A percentile compares a stretch with the other conserved stretches of the same genome.
These are phyloP conservation scores for Marasmius fiardii DNA, from an alignment of 1,284 basidiomycete genomes.

Conservation along the genomic window DNA sequence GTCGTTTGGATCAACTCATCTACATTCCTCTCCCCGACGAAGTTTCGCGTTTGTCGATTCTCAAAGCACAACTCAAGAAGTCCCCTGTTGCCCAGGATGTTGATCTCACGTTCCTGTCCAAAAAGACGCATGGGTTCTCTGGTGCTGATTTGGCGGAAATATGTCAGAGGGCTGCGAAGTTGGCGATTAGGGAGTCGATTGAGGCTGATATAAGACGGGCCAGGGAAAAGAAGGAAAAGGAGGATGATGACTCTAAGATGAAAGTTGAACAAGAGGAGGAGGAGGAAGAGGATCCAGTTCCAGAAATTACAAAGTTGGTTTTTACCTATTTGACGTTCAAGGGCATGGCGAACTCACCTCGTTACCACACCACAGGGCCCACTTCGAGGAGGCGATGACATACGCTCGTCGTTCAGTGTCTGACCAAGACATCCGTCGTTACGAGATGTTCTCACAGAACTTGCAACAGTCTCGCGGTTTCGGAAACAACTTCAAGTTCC, in stretches of 20 bases:
- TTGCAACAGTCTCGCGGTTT: constrained; percentile 85
- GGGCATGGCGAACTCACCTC: too few species aligned
- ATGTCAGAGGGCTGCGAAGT: constrained; percentile 96
- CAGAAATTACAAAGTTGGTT: constrained; percentile 80
- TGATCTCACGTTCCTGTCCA: constrained; percentile 85
- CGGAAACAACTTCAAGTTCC: constrained; percentile 96
- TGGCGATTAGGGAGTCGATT: constrained; percentile 94
- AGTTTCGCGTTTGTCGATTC: constrained; percentile 86
- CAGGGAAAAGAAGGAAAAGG: constrained; percentile 81
- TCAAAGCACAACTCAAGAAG: constrained; percentile 90
- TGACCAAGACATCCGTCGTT: constrained; percentile 92
- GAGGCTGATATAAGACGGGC: constrained; percentile 85
- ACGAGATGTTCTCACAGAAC: constrained; percentile 89
- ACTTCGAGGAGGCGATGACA: constrained; percentile 99
- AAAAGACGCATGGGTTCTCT: constrained; percentile 96
- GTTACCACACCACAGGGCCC: constrained; percentile 48
- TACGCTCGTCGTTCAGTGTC: constrained; percentile 90
- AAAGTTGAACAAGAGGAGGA: constrained; percentile 67
- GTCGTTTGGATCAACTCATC: constrained; percentile 95
- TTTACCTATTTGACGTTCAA: constrained; percentile 8
- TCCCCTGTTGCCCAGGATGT: constrained; percentile 88
- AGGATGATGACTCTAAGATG: constrained; percentile 68
- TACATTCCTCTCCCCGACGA: constrained; percentile 96
- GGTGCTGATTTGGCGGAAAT: constrained; percentile 99
- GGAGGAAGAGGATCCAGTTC: constrained; percentile 91